Evolutionary conservation across 768 basidiomycete genomes (phyloP), one percentile per base, ranked within the genome.

Genomic region (Psilocybe cubensis): DNA sequence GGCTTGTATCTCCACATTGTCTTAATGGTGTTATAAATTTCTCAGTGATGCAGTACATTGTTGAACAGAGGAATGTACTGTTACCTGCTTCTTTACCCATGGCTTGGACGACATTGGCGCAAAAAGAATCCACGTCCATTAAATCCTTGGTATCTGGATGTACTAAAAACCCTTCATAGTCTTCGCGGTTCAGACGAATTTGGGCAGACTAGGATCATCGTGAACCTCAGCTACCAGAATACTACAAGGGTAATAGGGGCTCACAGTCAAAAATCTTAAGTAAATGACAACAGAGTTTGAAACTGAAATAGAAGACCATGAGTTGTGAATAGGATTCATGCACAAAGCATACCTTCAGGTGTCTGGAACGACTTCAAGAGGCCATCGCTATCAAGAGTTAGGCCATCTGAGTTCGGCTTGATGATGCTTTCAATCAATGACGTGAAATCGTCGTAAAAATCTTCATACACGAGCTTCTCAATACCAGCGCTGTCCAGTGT

Each of bases 1-100:
- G 1, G 94, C 94, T 31, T 82, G 81, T 60, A 96, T 89, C 65
- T 93, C 90, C 10, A 89, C 86, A 61, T 96, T 88, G 63, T 96
- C 94, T 85, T 69, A 21, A n/a, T 28, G 28, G 31, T 14, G 23
- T 35, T 23, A 28, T n/a, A n/a, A n/a, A n/a, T n/a, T n/a, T n/a
- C n/a, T n/a, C n/a, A n/a, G n/a, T n/a, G n/a, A n/a, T n/a, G n/a
- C n/a, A n/a, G n/a, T n/a, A n/a, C n/a, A 28, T 14, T 14, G 4
- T 12, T 1, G 20, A 24, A 50, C n/a, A 23, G 28, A 33, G 23
- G 28, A 17, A 31, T 51, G 11, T 27, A 24, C 41, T 74, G 31
- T 54, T 59, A 86, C 90, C 92, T 44, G 91, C 91, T 76, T 92
- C 91, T 61, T 85, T 87, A 27, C 89, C 87, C 27, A 83, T 73